A percentile compares a stretch with the other conserved stretches of the same genome.
Evolutionary conservation across 805 yeast genomes (phyloP).

Genomic region (Kodamaea neixiangensis): DNA sequence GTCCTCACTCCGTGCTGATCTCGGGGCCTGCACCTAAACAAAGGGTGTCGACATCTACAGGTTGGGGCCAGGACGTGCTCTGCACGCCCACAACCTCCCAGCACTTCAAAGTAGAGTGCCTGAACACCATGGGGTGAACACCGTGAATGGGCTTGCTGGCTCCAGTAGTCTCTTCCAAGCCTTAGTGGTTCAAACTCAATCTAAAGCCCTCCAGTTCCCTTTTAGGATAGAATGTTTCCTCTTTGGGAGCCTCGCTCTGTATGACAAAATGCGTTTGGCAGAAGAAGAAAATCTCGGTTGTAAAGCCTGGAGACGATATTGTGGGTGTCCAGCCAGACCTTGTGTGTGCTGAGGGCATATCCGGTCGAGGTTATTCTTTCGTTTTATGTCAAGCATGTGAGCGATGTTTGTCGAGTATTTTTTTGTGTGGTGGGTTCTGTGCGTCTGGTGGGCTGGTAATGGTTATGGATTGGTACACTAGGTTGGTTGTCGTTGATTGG

Average conservation of each 20-base stretch:
- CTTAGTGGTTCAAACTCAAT: neutral
- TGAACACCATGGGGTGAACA: neutral
- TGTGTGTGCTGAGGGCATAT: neutral
- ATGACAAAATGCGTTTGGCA: neutral
- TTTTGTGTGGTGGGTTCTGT: neutral
- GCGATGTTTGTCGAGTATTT: neutral
- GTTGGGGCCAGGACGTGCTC: too few relatives aligned
- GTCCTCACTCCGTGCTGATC: too few relatives aligned
- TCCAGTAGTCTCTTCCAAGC: neutral
- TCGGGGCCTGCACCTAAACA: too few relatives aligned
- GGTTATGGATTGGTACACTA: too few relatives aligned
- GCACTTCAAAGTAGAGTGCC: neutral
- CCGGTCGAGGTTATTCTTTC: neutral
- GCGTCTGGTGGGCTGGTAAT: too few relatives aligned
- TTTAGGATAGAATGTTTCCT: conserved; percentile 1
- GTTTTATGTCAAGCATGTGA: neutral
- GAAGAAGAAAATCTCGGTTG: neutral
- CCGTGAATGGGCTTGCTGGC: neutral
- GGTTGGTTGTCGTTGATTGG: too few relatives aligned
- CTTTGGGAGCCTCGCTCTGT: neutral
- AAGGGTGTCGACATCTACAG: too few relatives aligned
- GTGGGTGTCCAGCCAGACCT: neutral
- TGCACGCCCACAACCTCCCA: too few relatives aligned
- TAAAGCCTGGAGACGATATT: neutral
- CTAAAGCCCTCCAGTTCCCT: neutral